Evolutionary conservation across 192 early-diverging fungal species (phyloP).

Genomic region (Coemansia sp.): DNA sequence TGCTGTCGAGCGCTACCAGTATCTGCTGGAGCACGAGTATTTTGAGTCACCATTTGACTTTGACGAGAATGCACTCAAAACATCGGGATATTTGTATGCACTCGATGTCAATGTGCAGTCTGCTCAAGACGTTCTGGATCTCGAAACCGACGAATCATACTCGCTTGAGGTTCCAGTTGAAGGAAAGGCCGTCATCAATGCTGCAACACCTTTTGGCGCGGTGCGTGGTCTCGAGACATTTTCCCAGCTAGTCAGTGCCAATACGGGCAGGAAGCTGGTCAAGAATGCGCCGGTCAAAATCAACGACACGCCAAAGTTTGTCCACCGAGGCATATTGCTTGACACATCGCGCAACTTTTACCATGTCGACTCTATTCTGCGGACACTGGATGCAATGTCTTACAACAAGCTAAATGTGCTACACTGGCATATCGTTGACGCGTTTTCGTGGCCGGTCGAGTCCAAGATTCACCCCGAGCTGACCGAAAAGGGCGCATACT

Average conservation of each 20-base stretch:
- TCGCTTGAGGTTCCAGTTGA: constrained; percentile 59
- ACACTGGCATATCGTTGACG: constrained; percentile 72
- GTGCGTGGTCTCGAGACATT: constrained; percentile 74
- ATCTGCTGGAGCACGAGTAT: constrained; percentile 58
- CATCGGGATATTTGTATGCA: constrained; percentile 34
- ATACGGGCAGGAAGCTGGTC: constrained; percentile 54
- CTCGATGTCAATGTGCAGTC: constrained; percentile 55
- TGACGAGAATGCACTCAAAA: constrained; percentile 47
- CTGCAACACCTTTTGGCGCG: constrained; percentile 67
- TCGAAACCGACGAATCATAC: constrained; percentile 69
- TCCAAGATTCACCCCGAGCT: constrained; percentile 66
- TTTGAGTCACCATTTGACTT: constrained; percentile 55
- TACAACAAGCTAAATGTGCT: constrained; percentile 78
- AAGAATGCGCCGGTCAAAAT: constrained; percentile 62
- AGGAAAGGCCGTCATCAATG: constrained; percentile 57
- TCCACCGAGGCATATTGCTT: constrained; percentile 70
- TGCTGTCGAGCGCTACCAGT: constrained; percentile 59
- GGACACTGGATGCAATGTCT: constrained; percentile 66
- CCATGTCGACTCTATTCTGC: constrained; percentile 59
- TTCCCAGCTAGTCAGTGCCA: constrained; percentile 66
- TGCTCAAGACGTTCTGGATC: constrained; percentile 56
- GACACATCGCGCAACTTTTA: constrained; percentile 73
- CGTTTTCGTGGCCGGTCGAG: constrained; percentile 72
- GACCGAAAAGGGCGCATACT: constrained; percentile 64
- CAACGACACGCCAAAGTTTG: constrained; percentile 61